Base-by-base conservation (phyloP, 768 basidiomycete genomes). In the Saitozyma podzolica region DNA sequence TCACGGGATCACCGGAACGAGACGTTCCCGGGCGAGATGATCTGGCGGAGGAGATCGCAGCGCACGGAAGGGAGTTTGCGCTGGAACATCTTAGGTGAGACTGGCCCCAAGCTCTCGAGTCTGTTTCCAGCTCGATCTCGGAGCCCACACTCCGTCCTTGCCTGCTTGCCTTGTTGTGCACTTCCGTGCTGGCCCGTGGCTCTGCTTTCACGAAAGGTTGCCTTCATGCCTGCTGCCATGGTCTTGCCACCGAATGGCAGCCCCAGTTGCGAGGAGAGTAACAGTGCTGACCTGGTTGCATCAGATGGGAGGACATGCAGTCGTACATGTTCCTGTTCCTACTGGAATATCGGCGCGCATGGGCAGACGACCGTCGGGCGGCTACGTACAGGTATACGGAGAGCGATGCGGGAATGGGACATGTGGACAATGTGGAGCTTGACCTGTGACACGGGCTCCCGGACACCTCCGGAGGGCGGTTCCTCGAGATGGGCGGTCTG, bases 281-380 rank as follows among this genome's bases (percentile, higher is more conserved):
- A 50, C 29, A 4, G 6, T 9, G 40, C 42, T 19, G 40, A 54
- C 29, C 47, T 49, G 56, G 40, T 40, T 49, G 20, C 11, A 14
- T n/a, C 47, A 62, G 55, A 54, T 59, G 61, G 61, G 61, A 54
- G 20, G 61, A 62, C 37, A 62, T 62, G 61, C 61, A 62, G 54
- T 54, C 51, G 13, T 62, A 62, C 54, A 62, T 62, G 61, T 50
- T 43, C 16, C 40, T 62, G 47, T 55, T 62, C 54, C 42, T 62
- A 14, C 42, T 62, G 6, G 61, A 64, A 57, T 64, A 64, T 54
- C 56, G 62, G 9, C 50, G 62, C 20, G 62, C 62, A 8, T 64
- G 62, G 62, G 58, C 62, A 0, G 39, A 56, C 6, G 62, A 64
- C 29, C 49, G 62, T 29, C 29, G 5, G 29, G 5, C 29, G 29